These are phyloP conservation scores for Phytophthora citrophthora DNA, from an alignment of 352 stramenopile species.

Conservation along the genomic window DNA sequence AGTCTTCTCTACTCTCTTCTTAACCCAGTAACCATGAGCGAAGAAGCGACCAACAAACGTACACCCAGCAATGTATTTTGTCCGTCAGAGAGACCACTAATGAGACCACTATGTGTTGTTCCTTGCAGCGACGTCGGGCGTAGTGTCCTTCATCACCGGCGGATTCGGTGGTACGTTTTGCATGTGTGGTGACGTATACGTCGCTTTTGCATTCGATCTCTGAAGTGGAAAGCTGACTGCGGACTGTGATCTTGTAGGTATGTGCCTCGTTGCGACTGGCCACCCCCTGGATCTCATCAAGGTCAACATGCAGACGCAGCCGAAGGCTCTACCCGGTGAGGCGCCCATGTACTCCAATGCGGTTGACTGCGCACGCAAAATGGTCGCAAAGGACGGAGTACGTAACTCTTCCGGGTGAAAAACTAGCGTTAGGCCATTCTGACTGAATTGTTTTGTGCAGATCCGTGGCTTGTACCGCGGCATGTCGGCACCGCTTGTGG, in stretches of 20 bases:
- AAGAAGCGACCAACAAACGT: conserved; percentile 52
- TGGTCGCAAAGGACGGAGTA: conserved; percentile 93
- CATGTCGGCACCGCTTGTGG: conserved; percentile 95
- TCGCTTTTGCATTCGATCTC: conserved; percentile 5
- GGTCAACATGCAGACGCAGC: conserved; percentile 94
- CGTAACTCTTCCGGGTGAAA: conserved; percentile 8
- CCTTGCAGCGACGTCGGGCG: conserved; percentile 69
- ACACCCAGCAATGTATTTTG: not conserved
- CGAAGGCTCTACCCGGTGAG: conserved; percentile 67
- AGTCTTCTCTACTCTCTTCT: not conserved
- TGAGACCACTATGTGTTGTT: not conserved
- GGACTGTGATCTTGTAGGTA: conserved; percentile 40
- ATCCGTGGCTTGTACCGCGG: conserved; percentile 92
- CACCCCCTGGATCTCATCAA: conserved; percentile 97
- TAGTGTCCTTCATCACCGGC: conserved; percentile 95
- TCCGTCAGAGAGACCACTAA: not conserved
- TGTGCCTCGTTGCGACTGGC: conserved; percentile 93
- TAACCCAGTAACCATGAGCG: conserved; percentile 39
- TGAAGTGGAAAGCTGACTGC: conserved; percentile 6
- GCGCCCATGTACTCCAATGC: conserved; percentile 82
- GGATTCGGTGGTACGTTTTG: conserved; percentile 86
- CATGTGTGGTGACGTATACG: not conserved
- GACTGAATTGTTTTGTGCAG: conserved; percentile 33
- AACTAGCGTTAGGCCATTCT: conserved; percentile 1
- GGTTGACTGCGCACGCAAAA: conserved; percentile 93